A percentile compares a stretch with the other conserved stretches of the same genome.
These are phyloP conservation scores for Cronartium quercuum DNA, from an alignment of 1,284 basidiomycete species.

Conservation along the genomic window DNA sequence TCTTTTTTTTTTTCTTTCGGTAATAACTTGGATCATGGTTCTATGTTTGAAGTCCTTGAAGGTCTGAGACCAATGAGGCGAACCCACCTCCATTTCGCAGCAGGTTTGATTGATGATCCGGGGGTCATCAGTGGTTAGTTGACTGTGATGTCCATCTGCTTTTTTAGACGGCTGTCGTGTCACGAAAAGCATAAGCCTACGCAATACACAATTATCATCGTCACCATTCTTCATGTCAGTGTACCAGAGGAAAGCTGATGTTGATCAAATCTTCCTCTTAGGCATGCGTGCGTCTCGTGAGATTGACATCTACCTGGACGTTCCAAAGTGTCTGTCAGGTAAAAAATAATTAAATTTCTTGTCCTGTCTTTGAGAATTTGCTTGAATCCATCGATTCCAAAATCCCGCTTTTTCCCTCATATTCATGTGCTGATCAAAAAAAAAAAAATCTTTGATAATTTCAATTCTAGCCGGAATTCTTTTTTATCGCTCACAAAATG, in stretches of 20 bases:
- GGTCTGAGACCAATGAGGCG: constrained; percentile 77
- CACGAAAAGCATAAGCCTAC: too few species aligned
- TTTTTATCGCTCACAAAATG: constrained; percentile 71
- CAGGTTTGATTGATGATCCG: constrained; percentile 56
- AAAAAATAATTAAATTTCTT: neutral
- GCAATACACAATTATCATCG: too few species aligned
- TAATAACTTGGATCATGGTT: neutral
- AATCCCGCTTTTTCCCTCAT: neutral
- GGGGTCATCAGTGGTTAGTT: constrained; percentile 66
- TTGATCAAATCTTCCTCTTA: neutral
- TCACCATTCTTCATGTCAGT: neutral
- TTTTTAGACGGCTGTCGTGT: too few species aligned
- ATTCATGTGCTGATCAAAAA: neutral
- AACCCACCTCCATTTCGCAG: constrained; percentile 82
- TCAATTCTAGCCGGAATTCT: constrained; percentile 57
- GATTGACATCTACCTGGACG: constrained; percentile 26
- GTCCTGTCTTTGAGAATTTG: neutral
- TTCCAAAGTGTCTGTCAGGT: constrained; percentile 33
- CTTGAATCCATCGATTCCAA: neutral
- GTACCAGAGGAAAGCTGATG: neutral
- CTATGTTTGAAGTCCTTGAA: constrained; percentile 54
- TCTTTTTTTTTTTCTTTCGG: neutral
- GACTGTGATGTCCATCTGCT: too few species aligned
- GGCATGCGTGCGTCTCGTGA: constrained; percentile 30
- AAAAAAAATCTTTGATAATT: too few species aligned